phyloP scores from a whole-genome alignment of 75 land plant genomes.

The Chamaecyparis obtusa region DNA sequence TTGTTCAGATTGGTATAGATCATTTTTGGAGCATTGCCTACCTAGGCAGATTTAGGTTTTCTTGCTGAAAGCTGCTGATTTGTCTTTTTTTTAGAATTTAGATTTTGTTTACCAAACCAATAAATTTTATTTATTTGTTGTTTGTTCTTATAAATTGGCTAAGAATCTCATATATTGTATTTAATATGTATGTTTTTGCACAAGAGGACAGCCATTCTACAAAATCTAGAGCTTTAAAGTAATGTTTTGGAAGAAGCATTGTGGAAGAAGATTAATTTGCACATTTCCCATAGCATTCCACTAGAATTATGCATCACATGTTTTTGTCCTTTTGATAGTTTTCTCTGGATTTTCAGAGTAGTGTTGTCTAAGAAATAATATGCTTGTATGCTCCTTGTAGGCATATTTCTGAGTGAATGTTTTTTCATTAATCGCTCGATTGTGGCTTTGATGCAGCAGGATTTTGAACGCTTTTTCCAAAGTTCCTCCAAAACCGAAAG shows the following conservation, averaged over 20 bases:
- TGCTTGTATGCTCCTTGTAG: neutral
- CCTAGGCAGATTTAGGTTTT: neutral
- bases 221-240: neutral
- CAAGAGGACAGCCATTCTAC: neutral
- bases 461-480: constrained; percentile 45
- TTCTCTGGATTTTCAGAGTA: neutral
- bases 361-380: neutral
- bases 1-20: neutral
- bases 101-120: neutral
- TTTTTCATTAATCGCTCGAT: neutral
- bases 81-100: neutral
- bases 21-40: neutral
- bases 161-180: neutral
- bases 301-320: neutral
- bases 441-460: constrained; percentile 25
- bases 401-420: neutral
- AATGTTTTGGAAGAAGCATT: neutral
- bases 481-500: constrained; percentile 35
- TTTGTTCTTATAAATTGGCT: neutral
- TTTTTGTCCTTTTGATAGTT: neutral
- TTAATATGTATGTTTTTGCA: neutral
- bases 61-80: neutral
- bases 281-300: too few relatives aligned
- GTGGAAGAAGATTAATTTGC: neutral
- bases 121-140: neutral